Evolutionary conservation across 1,284 basidiomycete genomes (phyloP).

Genomic region (Xerocomus subilludens): DNA sequence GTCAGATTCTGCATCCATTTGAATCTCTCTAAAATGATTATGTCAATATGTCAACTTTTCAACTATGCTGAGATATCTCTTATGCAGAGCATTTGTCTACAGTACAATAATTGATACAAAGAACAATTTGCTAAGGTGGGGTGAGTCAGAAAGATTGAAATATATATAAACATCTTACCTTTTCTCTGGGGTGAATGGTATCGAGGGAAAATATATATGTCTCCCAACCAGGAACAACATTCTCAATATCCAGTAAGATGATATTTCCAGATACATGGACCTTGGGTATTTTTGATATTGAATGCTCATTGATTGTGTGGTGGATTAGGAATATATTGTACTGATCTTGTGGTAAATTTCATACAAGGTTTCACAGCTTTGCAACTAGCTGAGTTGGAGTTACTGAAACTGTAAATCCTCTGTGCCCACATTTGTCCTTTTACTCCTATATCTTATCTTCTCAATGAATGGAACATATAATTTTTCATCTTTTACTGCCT

Average conservation of each 20-base stretch:
- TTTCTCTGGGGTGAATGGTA: neutral
- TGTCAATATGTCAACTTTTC: too few relatives aligned
- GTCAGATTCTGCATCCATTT: neutral
- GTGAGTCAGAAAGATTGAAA: neutral
- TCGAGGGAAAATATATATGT: slow-evolving; percentile 10
- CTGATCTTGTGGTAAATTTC: too few relatives aligned
- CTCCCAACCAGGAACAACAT: slow-evolving; percentile 7
- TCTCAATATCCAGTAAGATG: slow-evolving; percentile 11
- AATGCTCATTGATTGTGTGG: neutral
- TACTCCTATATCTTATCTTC: too few relatives aligned
- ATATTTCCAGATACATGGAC: slow-evolving; percentile 5
- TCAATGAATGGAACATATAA: neutral
- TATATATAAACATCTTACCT: neutral
- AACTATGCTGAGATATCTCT: too few relatives aligned
- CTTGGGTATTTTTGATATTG: neutral
- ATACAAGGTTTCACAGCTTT: too few relatives aligned
- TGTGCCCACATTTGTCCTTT: neutral
- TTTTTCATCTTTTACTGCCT: neutral
- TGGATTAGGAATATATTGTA: too few relatives aligned
- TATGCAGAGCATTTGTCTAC: too few relatives aligned
- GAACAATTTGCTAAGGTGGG: neutral
- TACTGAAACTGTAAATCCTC: neutral
- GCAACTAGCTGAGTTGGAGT: neutral
- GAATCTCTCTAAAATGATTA: too few relatives aligned
- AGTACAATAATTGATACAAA: neutral